Conservation (phyloP, 78 protist species). For the Chrysochromulina tobinii region DNA sequence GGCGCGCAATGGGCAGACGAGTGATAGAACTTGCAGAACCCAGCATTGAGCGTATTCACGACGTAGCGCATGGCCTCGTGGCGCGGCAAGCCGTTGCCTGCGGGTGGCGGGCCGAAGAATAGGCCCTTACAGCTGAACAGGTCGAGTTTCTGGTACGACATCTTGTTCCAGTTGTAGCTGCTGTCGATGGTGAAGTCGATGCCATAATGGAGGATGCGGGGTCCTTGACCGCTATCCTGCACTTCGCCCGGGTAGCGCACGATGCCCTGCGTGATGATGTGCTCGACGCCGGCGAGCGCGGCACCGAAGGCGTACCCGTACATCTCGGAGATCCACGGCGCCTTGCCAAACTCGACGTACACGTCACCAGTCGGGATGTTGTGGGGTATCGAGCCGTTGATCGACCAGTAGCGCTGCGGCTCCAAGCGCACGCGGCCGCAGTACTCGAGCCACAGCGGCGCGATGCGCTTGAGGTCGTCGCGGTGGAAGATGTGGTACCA, state of each 20-base stretch:
- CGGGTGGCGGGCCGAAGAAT: not conserved
- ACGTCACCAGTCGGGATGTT: constrained; percentile 26
- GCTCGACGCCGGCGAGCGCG: constrained; percentile 4
- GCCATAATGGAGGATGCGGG: constrained; percentile 5
- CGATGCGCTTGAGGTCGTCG: not conserved
- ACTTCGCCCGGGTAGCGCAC: not conserved
- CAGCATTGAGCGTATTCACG: not conserved
- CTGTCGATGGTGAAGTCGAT: not conserved
- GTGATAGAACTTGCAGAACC: not conserved
- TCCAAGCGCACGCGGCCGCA: constrained; percentile 16
- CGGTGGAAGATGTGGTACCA: constrained; percentile 29
- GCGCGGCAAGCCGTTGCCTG: not conserved
- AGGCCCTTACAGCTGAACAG: not conserved
- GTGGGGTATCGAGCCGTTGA: not conserved
- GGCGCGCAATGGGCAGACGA: not conserved
- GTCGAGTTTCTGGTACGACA: too few species aligned
- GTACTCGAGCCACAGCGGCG: constrained; percentile 24
- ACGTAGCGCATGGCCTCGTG: not conserved
- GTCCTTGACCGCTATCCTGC: not conserved
- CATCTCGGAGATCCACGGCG: constrained; percentile 31
- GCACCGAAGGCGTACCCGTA: constrained; percentile 7
- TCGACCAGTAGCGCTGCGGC: not conserved
- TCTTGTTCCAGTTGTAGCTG: constrained; percentile 12
- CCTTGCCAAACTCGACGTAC: not conserved
- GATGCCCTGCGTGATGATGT: not conserved